Base-by-base conservation (phyloP, 2,329 filamentous ascomycete species). In the Pseudocercospora eumusae region DNA sequence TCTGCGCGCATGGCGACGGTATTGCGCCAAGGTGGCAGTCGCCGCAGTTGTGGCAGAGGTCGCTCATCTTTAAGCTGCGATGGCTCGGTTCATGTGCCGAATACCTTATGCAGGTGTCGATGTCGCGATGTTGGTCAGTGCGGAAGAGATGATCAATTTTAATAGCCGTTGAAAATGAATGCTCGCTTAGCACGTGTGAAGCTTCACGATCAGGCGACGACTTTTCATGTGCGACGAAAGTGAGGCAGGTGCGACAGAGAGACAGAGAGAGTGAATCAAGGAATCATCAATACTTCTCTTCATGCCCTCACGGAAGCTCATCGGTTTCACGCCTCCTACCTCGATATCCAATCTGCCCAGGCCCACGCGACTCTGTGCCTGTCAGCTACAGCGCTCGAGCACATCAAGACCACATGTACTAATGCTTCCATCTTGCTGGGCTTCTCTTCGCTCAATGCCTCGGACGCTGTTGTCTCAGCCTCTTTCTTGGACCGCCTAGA, bases 1-100 rank as follows among this genome's bases (percentile, higher is more conserved):
- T 21, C n/a, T 59, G 36, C 10, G 5, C n/a, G 63, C 69, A 71
- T 18, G 64, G 64, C 13, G 23, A 40, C 3, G 68, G 64, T 4
- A 59, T 36, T 11, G 36, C 44, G 54, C 67, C 67, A 36, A 70
- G 59, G 52, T 71, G 70, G 57, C 65, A 70, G 59, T 61, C 59
- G 50, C 65, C 59, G 44, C 69, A 71, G 55, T 70, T 59, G 55
- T 54, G 45, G 8, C 70, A 71, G 27, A 71, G 64, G 57, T 70
- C 66, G n/a, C 61, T 60, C 69, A 70, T 70, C 52, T 7, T n/a
- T n/a, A n/a, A n/a, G n/a, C n/a, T n/a, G n/a, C n/a, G n/a, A n/a
- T n/a, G n/a, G n/a, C n/a, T n/a, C n/a, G n/a, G n/a, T n/a, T n/a
- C n/a, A n/a, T n/a, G n/a, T n/a, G n/a, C n/a, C n/a, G n/a, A n/a